Percentiles rank a stretch among this genome's conserved stretches.
phyloP scores from a whole-genome alignment of 345 rosid genomes.

The Euphorbia peplus region DNA sequence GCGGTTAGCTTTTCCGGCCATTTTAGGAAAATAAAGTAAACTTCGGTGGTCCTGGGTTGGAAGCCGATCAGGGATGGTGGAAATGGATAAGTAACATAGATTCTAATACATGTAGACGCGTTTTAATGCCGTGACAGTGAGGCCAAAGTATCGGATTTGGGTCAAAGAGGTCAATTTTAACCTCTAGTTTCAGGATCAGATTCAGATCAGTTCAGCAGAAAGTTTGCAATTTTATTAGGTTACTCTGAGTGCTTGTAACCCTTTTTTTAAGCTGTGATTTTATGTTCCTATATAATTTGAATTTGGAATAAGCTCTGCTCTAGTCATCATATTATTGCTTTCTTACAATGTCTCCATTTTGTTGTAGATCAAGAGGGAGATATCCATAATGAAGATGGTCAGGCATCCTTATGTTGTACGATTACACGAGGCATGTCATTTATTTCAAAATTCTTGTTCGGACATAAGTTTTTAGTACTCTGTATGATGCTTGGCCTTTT shows the following conservation, averaged over 20 bases:
- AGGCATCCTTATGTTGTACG: conserved; percentile 94
- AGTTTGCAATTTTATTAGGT: neutral
- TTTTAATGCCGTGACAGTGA: too few relatives aligned
- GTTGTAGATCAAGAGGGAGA: conserved; percentile 90
- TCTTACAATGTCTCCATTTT: neutral
- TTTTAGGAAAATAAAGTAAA: too few relatives aligned
- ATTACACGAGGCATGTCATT: conserved; percentile 65
- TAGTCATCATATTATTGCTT: neutral
- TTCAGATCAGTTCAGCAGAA: neutral
- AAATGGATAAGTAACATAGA: too few relatives aligned
- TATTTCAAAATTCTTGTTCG: neutral
- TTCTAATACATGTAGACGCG: too few relatives aligned
- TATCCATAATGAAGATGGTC: conserved; percentile 97
- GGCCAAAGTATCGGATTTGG: too few relatives aligned
- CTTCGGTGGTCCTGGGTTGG: too few relatives aligned
- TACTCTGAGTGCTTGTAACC: neutral
- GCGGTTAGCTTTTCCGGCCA: neutral
- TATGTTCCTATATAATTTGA: neutral
- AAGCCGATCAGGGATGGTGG: too few relatives aligned
- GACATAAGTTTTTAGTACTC: neutral
- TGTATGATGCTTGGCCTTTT: neutral
- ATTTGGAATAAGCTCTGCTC: neutral
- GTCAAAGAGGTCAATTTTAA: too few relatives aligned
- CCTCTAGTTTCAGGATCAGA: neutral
- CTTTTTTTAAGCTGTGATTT: neutral